These are phyloP conservation scores for Iodosphaeria phyllophila DNA, from an alignment of 2,329 filamentous ascomycete species.

Conservation along the genomic window DNA sequence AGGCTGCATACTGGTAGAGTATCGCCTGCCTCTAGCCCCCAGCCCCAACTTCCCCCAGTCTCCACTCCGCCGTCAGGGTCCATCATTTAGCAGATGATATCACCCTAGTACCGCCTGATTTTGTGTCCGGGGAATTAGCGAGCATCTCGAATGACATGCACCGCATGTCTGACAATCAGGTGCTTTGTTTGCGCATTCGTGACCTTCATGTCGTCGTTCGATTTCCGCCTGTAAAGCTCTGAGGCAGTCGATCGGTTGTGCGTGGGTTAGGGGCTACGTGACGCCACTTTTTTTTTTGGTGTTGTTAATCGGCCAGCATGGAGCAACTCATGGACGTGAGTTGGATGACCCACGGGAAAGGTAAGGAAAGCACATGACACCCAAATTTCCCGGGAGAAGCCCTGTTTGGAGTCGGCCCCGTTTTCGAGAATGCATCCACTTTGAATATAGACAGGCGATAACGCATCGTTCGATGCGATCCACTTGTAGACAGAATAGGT, in stretches of 20 bases:
- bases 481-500: neutral
- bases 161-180: neutral
- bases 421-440: too few relatives aligned
- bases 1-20: too few relatives aligned
- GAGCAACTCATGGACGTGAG: slow-evolving; percentile 75
- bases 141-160: neutral
- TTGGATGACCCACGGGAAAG: slow-evolving; percentile 78
- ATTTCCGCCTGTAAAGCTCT: neutral
- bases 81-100: too few relatives aligned
- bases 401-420: too few relatives aligned
- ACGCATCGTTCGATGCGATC: neutral
- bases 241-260: neutral
- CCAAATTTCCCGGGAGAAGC: neutral
- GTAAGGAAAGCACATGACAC: slow-evolving; percentile 24
- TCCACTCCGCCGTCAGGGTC: too few relatives aligned
- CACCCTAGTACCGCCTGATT: too few relatives aligned
- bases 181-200: neutral
- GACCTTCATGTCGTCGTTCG: neutral
- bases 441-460: slow-evolving; percentile 2
- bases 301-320: too few relatives aligned
- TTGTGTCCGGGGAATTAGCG: too few relatives aligned
- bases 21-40: too few relatives aligned
- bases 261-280: neutral
- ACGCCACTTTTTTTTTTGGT: too few relatives aligned
- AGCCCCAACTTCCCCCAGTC: too few relatives aligned